phyloP scores from a whole-genome alignment of 305 asterid species.

The Solanum hybrid region DNA sequence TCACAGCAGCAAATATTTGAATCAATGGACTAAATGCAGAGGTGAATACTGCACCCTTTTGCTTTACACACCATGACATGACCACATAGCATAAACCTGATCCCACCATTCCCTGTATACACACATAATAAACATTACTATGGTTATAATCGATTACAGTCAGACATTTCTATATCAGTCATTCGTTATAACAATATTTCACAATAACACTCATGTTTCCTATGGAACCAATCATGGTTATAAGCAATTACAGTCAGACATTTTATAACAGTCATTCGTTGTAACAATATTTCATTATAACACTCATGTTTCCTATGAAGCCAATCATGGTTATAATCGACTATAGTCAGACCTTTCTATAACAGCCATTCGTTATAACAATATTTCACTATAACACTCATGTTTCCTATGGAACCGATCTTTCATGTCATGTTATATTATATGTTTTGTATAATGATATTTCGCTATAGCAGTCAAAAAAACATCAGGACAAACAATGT shows the following conservation, averaged over 20 bases:
- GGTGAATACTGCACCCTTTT: slow-evolving; percentile 68
- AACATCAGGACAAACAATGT: too few relatives aligned
- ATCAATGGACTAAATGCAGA: slow-evolving; percentile 70
- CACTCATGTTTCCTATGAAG: not conserved
- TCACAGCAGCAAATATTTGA: slow-evolving; percentile 56
- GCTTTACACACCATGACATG: slow-evolving; percentile 70
- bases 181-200: not conserved
- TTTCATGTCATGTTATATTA: not conserved
- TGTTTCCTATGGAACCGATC: not conserved
- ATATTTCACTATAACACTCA: not conserved
- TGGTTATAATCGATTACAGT: not conserved
- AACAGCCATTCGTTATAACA: too few relatives aligned
- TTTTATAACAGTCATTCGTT: not conserved
- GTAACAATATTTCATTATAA: not conserved
- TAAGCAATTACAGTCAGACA: not conserved
- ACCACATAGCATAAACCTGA: slow-evolving; percentile 56
- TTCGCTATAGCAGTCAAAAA: not conserved
- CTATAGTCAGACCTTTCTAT: too few relatives aligned
- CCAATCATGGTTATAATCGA: not conserved
- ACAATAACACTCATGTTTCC: not conserved
- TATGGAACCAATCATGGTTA: not conserved
- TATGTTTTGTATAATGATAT: not conserved
- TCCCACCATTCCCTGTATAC: slow-evolving; percentile 54
- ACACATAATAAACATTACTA: not conserved
- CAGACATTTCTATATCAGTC: too few relatives aligned